These are phyloP conservation scores for Primulina huaijiensis DNA, from an alignment of 257 asterid species.

Conservation along the genomic window DNA sequence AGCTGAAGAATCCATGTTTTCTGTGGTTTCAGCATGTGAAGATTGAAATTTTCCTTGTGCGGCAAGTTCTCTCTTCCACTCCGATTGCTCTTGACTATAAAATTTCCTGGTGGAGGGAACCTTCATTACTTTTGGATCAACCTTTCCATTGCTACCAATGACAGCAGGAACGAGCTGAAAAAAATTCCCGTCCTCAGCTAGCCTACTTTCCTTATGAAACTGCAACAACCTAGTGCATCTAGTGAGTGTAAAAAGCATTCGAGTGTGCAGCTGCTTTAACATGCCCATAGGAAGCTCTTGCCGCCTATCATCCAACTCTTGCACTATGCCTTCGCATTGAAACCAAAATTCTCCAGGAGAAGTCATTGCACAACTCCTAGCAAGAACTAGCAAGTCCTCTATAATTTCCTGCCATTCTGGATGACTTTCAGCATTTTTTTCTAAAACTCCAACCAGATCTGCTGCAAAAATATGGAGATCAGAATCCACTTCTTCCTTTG, in stretches of 20 bases:
- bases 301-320: conserved; percentile 93
- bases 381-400: conserved; percentile 86
- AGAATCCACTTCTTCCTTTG: conserved; percentile 96
- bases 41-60: conserved; percentile 43
- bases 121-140: conserved; percentile 43
- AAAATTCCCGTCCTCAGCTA: conserved; percentile 81
- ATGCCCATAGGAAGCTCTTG: conserved; percentile 94
- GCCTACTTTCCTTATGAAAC: conserved; percentile 90
- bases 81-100: conserved; percentile 90
- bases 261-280: conserved; percentile 92
- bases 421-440: conserved; percentile 83
- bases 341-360: conserved; percentile 98
- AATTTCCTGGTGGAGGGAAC: conserved; percentile 59
- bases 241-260: conserved; percentile 98
- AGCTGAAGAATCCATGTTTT: conserved; percentile 45
- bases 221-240: conserved; percentile 94
- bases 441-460: conserved; percentile 84
- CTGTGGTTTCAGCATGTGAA: conserved; percentile 43
- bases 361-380: conserved; percentile 95
- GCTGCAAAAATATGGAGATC: conserved; percentile 96
- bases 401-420: conserved; percentile 98
- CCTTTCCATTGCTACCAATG: conserved; percentile 43
- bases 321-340: conserved; percentile 98
- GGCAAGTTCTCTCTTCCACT: conserved; percentile 57
- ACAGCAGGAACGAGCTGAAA: conserved; percentile 51